phyloP scores from a whole-genome alignment of 179 eudicot species.

The Nepenthes alata region DNA sequence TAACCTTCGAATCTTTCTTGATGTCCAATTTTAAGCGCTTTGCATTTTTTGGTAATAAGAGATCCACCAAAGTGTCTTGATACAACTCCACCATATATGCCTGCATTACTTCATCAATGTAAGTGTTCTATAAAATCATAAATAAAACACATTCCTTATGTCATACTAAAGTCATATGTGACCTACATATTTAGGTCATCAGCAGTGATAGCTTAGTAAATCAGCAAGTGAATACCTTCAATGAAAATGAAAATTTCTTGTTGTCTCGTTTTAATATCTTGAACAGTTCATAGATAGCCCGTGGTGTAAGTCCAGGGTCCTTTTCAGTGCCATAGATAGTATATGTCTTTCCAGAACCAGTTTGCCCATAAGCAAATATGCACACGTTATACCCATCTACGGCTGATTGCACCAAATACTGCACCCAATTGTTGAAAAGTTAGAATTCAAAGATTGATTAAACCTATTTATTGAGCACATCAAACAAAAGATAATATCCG shows the following conservation, averaged over 20 bases:
- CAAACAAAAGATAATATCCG: not conserved
- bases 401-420: slow-evolving; percentile 97
- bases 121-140: not conserved
- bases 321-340: slow-evolving; percentile 78
- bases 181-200: not conserved
- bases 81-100: slow-evolving; percentile 91
- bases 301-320: slow-evolving; percentile 86
- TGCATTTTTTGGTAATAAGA: slow-evolving; percentile 64
- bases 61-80: slow-evolving; percentile 89
- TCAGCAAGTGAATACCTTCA: slow-evolving; percentile 44
- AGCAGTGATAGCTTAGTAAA: not conserved
- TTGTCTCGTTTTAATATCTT: slow-evolving; percentile 64
- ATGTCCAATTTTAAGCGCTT: slow-evolving; percentile 69
- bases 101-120: slow-evolving; percentile 25
- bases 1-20: slow-evolving; percentile 95
- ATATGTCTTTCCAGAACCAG: slow-evolving; percentile 97
- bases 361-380: slow-evolving; percentile 99
- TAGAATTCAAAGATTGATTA: not conserved
- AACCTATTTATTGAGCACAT: not conserved
- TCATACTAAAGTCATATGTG: not conserved
- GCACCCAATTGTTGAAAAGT: slow-evolving; percentile 12
- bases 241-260: slow-evolving; percentile 68
- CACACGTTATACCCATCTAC: slow-evolving; percentile 95
- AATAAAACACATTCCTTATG: not conserved
- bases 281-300: slow-evolving; percentile 85